Base-by-base conservation (phyloP, 2,329 filamentous ascomycete species). In the Aspergillus felis region DNA sequence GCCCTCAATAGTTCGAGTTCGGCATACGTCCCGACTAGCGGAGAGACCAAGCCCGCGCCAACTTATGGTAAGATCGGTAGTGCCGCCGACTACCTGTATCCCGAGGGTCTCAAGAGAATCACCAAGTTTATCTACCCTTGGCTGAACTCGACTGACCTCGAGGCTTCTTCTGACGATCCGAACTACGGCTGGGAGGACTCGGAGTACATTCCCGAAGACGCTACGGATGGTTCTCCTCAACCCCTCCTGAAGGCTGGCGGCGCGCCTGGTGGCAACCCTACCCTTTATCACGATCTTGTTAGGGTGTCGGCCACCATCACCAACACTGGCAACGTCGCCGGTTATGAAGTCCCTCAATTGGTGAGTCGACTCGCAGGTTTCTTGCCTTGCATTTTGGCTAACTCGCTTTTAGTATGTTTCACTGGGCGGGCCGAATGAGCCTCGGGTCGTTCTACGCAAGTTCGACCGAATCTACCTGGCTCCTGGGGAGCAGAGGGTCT, bases 391-490 rank as follows among this genome's bases (percentile, higher is more conserved):
- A 35, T 20, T 24, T 24, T 57, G 25, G 25, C 57, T 62, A 57
- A 64, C 32, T 8, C 41, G n/a, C 54, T 35, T 46, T 55, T 50
- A 74, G 67, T 93, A 97, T 74, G 68, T 97, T 55, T 86, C 83
- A 29, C 88, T 95, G 2, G 93, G 92, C 51, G 92, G 91, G 0
- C 82, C 88, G 0, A 82, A 87, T 41, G 89, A 97, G 68, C 81
- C 85, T 8, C 78, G 78, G 56, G 76, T 83, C 46, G 82, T 83
- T 2, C 85, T 97, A 14, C 87, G 93, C 60, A 87, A 87, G 48
- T 97, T 97, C 68, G 90, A 95, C 57, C 85, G 91, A 50, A 74
- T 96, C 57, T 81, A 80, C 51, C 86, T 97, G 61, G 79, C 83
- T 3, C 82, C 90, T 0, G 91, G 90, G n/a, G 73, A 85, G 73